Evolutionary conservation across 2,329 filamentous ascomycete genomes (phyloP), one percentile per base, ranked within the genome.

Genomic region (Harringtonia lauricola): DNA sequence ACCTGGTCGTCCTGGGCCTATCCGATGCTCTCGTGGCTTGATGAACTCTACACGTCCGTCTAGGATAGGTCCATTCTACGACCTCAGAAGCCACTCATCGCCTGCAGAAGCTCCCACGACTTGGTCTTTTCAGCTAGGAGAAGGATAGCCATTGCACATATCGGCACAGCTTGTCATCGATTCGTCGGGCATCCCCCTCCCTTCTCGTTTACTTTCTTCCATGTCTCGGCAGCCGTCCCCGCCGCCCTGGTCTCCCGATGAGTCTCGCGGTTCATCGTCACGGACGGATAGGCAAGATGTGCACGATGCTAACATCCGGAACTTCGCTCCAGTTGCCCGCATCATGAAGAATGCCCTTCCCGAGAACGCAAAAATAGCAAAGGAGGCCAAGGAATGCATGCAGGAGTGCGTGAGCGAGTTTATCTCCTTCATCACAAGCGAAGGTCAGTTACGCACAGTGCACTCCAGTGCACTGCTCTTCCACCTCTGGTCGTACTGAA

Each of bases 391-490:
- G 65, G 92, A 98, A 63, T 98, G 92, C 67, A 96, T 98, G 92
- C 92, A 98, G 65, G 92, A 98, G 65, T 98, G 92, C 60, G 92
- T 98, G 47, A 95, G 89, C 79, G 92, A 98, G 68, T 98, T 98
- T 65, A 98, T 98, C 70, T 95, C 87, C 8, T 98, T 98, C 72
- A 96, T 98, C 61, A 98, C 92, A 30, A 96, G 90, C 64, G 92
- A 98, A 75, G 92, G 92, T 95, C 64, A 60, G 83, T 69, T 8
- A 21, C 31, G n/a, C n/a, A n/a, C n/a, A n/a, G n/a, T n/a, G n/a
- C n/a, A n/a, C n/a, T n/a, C n/a, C n/a, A n/a, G n/a, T n/a, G n/a
- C n/a, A n/a, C 26, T n/a, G 5, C 18, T 41, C 42, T 29, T 15
- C 7, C 18, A 9, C 34, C 13, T 26, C 9, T 28, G 13, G 14